phyloP scores from a whole-genome alignment of 2,329 filamentous ascomycete species.

The Hymenoscyphus albidus region DNA sequence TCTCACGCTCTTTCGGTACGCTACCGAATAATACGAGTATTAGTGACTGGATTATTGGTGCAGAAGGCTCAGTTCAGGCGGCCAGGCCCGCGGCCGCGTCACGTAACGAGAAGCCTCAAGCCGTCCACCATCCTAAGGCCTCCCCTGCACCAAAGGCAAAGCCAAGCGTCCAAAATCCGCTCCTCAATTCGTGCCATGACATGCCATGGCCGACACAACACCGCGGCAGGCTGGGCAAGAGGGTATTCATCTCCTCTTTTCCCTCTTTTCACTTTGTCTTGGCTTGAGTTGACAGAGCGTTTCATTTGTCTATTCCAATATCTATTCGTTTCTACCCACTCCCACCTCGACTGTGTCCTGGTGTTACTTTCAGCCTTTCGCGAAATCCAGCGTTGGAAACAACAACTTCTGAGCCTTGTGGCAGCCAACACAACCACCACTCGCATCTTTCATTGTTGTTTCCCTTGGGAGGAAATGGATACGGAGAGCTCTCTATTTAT shows the following conservation, averaged over 20 bases:
- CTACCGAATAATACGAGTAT: too few species aligned
- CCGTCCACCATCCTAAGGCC: not conserved
- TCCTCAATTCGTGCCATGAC: not conserved
- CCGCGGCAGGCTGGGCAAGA: not conserved
- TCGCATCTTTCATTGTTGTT: not conserved
- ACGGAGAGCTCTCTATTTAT: not conserved
- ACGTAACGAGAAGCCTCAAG: not conserved
- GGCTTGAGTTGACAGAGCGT: not conserved
- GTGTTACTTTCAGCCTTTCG: not conserved
- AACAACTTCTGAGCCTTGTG: not conserved
- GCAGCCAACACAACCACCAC: not conserved
- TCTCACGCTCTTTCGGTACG: too few species aligned
- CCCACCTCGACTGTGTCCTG: not conserved
- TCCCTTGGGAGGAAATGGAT: not conserved
- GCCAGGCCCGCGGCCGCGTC: not conserved
- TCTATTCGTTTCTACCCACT: conserved; percentile 1
- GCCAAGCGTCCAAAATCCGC: not conserved
- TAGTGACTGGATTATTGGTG: too few species aligned
- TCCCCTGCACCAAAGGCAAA: not conserved
- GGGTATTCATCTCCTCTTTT: conserved; percentile 1
- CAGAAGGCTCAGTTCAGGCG: too few species aligned
- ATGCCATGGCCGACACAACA: not conserved
- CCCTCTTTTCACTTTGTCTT: not conserved
- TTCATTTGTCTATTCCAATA: not conserved
- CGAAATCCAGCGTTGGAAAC: not conserved